Base-by-base conservation (phyloP, 2,329 filamentous ascomycete genomes). In the Ilyonectria sp. region DNA sequence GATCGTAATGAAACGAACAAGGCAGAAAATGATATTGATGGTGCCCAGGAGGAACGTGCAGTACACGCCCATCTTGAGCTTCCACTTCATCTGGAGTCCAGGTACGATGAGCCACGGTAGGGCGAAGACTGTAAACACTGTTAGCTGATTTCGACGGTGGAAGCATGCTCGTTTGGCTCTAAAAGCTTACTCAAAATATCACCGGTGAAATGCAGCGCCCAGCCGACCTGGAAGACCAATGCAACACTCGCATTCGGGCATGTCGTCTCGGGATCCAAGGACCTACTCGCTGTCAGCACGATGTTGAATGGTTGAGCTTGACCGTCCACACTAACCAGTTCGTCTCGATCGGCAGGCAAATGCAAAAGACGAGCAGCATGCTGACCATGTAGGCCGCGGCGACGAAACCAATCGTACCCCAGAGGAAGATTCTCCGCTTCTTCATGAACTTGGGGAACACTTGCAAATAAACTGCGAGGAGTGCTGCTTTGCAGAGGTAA, bases 401-500 rank as follows among this genome's bases (percentile, higher is more conserved):
- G 3, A 67, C 68, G 40, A 68, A 73, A 1, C 15, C 33, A n/a
- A 64, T 55, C 1, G 52, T 47, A 1, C 26, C 7, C 67, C 67
- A 71, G 1, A 73, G 69, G 1, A 55, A 9, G 0, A 63, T 9
- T 17, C 67, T 52, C n/a, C 64, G 52, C 23, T 70, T 73, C 1
- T 13, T 64, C 71, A 73, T 73, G 5, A 73, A 73, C 0, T 17
- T 29, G 0, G 69, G 71, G n/a, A 73, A 73, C 1, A 73, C 33
- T n/a, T 73, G 71, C 1, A 70, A 5, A 11, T 72, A 73, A 0
- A 72, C 69, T 0, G 69, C 66, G 1, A 74, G 46, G 0, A 75
- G 58, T 1, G 69, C 73, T 15, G 71, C 73, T 3, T 74, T 75
- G 26, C 68, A 74, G 0, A 75, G 19, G n/a, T 75, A 75, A 2